Percentiles rank a stretch among this genome's conserved stretches.
Conservation (phyloP, 306 rosid genomes). For the Citrullus amarus region DNA sequence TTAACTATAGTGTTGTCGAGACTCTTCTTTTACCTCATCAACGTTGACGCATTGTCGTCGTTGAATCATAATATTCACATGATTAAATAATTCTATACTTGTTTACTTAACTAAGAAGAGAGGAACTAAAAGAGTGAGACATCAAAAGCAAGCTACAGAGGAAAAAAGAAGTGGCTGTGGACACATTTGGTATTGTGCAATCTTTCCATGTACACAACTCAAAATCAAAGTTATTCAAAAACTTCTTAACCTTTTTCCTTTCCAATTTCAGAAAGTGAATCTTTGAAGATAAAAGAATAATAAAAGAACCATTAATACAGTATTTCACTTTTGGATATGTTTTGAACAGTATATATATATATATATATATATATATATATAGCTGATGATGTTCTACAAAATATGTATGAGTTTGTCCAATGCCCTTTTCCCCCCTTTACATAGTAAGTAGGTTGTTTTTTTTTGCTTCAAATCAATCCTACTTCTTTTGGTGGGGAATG, state of each 20-base stretch:
- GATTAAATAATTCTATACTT: no score
- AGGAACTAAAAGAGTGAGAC: neutral
- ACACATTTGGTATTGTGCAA: neutral
- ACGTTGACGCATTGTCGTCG: no score
- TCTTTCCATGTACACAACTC: neutral
- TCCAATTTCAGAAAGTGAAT: slow-evolving; percentile 1
- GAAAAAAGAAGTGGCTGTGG: neutral
- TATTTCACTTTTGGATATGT: neutral
- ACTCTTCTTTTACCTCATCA: no score
- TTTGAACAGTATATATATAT: neutral
- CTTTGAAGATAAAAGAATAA: neutral
- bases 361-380: no score
- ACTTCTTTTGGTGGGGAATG: neutral
- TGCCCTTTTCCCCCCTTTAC: neutral
- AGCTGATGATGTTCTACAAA: neutral
- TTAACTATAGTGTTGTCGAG: no score
- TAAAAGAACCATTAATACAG: neutral
- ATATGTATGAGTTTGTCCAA: neutral
- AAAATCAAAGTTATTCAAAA: neutral
- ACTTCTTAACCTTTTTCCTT: neutral
- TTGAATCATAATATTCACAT: no score
- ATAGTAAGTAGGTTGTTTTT: neutral
- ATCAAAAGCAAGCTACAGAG: neutral
- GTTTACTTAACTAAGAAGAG: no score
- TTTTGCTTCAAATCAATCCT: neutral